Evolutionary conservation across 2,329 filamentous ascomycete genomes (phyloP).

Genomic region (Emmonsiellopsis sp.): DNA sequence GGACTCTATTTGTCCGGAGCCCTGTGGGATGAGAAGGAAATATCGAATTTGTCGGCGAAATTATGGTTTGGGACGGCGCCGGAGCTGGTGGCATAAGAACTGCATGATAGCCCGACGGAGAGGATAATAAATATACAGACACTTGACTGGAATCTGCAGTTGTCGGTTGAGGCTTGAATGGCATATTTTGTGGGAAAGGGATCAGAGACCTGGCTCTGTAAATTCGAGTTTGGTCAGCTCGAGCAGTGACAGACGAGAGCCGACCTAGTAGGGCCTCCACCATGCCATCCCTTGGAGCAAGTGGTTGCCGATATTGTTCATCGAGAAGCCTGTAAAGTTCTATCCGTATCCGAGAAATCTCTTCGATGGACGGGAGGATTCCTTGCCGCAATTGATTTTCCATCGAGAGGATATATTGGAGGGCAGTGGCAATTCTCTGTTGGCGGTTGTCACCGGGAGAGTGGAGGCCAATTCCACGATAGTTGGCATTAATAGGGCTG

Average conservation of each 20-base stretch:
- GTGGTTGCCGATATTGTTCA: constrained; percentile 20
- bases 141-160: constrained; percentile 9
- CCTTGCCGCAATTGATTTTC: constrained; percentile 23
- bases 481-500: background rate
- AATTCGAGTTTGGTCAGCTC: constrained; percentile 24
- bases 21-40: background rate
- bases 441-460: constrained; percentile 3
- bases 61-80: constrained; percentile 11
- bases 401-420: constrained; percentile 17
- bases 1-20: background rate
- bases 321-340: constrained; percentile 26
- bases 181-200: constrained; percentile 12
- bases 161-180: constrained; percentile 3
- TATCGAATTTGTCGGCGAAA: background rate
- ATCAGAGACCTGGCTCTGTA: constrained; percentile 10
- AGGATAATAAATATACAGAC: constrained; percentile 36
- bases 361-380: constrained; percentile 21
- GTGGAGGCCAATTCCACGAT: background rate
- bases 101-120: constrained; percentile 37
- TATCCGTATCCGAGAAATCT: constrained; percentile 21
- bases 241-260: constrained; percentile 21
- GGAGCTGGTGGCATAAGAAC: constrained; percentile 33
- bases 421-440: constrained; percentile 14
- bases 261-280: constrained; percentile 23
- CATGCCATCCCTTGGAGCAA: constrained; percentile 16